These are phyloP conservation scores for Phialophora verrucosa DNA, from an alignment of 2,329 filamentous ascomycete genomes.

Conservation along the genomic window DNA sequence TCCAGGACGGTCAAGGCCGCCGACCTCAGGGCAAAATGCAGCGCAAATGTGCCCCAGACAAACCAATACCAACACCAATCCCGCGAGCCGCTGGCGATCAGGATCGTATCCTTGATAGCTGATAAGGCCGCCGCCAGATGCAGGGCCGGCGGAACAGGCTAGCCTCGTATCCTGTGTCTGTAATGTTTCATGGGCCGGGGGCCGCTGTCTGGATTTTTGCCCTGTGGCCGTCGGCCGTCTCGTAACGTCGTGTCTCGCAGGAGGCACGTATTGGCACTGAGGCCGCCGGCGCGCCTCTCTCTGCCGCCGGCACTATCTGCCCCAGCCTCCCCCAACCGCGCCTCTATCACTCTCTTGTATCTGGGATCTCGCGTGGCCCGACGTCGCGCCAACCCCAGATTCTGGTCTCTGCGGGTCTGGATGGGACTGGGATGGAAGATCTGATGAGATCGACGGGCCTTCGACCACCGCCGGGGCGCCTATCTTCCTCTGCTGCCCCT, in stretches of 20 bases:
- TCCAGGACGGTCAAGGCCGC: constrained; percentile 5
- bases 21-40: not conserved
- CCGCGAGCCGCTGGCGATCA: not conserved
- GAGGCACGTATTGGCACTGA: constrained; percentile 3
- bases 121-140: constrained; percentile 23
- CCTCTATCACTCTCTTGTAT: constrained; percentile 3
- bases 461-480: constrained; percentile 24
- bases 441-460: constrained; percentile 25
- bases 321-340: not conserved
- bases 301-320: constrained; percentile 15
- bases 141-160: constrained; percentile 9
- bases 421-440: constrained; percentile 15
- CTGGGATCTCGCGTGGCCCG: constrained; percentile 4
- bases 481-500: constrained; percentile 21
- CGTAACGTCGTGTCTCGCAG: constrained; percentile 13
- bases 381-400: constrained; percentile 17
- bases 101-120: constrained; percentile 9
- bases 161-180: constrained; percentile 13
- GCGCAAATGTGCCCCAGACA: not conserved
- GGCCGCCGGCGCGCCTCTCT: constrained; percentile 15
- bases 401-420: constrained; percentile 11
- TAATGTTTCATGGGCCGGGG: constrained; percentile 27
- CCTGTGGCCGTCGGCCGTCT: constrained; percentile 28
- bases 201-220: constrained; percentile 2
- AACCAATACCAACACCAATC: constrained; percentile 10